Base-by-base conservation (phyloP, 2,329 filamentous ascomycete genomes). In the Pleurostoma richardsiae region DNA sequence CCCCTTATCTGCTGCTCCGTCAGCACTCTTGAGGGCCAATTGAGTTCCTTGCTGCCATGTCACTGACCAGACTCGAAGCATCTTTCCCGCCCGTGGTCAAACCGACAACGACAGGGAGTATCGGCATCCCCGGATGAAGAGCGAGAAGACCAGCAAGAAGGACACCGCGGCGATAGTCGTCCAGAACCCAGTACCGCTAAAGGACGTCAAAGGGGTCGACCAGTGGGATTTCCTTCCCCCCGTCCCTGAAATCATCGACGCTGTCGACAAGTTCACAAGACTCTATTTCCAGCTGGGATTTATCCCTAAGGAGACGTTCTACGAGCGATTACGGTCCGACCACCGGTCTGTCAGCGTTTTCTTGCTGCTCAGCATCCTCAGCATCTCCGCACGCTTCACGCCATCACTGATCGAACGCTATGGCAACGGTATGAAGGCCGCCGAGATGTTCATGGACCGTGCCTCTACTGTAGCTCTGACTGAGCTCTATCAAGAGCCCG, bases 231-330 rank as follows among this genome's bases (percentile, higher is more conserved):
- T 69, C 4, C 62, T 81, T 10, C 76, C 77, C 8, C 70, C 73
- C 2, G 55, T 78, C 11, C 58, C 66, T 2, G 70, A 75, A 40
- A 67, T 80, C 44, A 64, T 80, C 28, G 76, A 80, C 42, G 75
- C 69, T 5, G 71, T 80, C 49, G 65, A 74, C 48, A 70, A 68
- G 39, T 80, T 82, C 53, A 79, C 71, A 1, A 64, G 64, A 5
- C 70, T 79, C 53, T 82, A 79, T 56, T 80, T 81, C 52, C 79
- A 82, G 58, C 70, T 82, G 5, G 75, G 79, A 28, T 82, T 82
- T 55, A 75, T 82, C 31, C 74, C 73, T 4, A 80, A 78, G 59
- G 65, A 73, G 28, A 62, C 69, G 43, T 80, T 81, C 44, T 64
- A 69, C 1, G 62, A 70, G 28, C 66, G 67, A 5, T 63, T 82